Base-by-base conservation (phyloP, 192 early-diverging fungal species). In the Phlyctochytrium bullatum region DNA sequence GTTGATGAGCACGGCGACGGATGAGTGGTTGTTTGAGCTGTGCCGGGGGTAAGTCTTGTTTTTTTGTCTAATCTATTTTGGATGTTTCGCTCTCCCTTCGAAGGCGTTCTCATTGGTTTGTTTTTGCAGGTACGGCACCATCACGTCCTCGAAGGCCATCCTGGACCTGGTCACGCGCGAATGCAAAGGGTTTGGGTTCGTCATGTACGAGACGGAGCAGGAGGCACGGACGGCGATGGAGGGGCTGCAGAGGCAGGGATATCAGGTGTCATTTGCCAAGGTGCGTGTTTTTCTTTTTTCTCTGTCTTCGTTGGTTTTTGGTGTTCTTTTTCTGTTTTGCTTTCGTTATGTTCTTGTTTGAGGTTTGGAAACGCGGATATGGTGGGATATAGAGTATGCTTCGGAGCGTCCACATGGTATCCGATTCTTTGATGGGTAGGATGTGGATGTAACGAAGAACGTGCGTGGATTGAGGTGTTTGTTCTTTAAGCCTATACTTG, bases 171-270 rank as follows among this genome's bases (percentile, higher is more conserved):
- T 77, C n/a, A 88, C 90, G 1, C 85, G 86, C 20, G 85, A 88
- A 65, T 94, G 93, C 71, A 93, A 92, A 73, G 92, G 92, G 2
- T 95, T 90, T 75, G 93, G 93, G 10, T 95, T 95, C 69, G 89
- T 91, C 29, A 89, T 91, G 85, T 95, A 89, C 76, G 83, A 88
- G 47, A 86, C 82, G 1, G 87, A 79, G 25, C 83, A 81, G 12
- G 84, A 91, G 60, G 89, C 90, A 0, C 65, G 78, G 28, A 29
- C 61, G 14, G 92, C 92, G 25, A 91, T 95, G 64, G 77, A 80
- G 52, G 91, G 82, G 23, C 77, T 95, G 25, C 83, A 78, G 28
- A 72, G 72, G 2, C 64, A 80, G 66, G 92, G 91, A 3, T 80
- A 86, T 36, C 86, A 89, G 62, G 88, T 86, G n/a, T 88, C 87